A percentile compares a stretch with the other conserved stretches of the same genome.
Evolutionary conservation across 495 filamentous ascomycete genomes (phyloP).

Genomic region (Penicillium cataractarum): DNA sequence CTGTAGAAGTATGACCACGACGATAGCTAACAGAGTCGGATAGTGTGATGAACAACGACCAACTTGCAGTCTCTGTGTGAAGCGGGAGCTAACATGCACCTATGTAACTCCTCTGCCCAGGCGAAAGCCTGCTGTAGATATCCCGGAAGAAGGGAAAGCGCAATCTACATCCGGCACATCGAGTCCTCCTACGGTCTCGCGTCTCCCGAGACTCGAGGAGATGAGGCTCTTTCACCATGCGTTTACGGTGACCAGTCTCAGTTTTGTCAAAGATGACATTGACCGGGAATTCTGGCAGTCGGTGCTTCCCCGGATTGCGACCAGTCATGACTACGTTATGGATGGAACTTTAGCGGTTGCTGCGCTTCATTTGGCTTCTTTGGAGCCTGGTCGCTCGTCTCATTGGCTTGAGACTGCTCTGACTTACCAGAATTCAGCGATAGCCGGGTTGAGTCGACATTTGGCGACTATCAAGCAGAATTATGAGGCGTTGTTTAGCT

Average conservation of each 20-base stretch:
- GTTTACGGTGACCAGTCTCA: conserved; percentile 9
- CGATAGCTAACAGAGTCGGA: not conserved
- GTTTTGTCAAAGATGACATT: conserved; percentile 12
- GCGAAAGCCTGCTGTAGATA: conserved; percentile 2
- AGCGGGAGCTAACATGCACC: conserved; percentile 14
- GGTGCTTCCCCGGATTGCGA: conserved; percentile 14
- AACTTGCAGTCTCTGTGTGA: conserved; percentile 17
- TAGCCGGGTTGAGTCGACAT: conserved; percentile 10
- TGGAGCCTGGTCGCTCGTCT: conserved; percentile 1
- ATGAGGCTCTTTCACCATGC: conserved; percentile 16
- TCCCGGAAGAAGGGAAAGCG: not conserved
- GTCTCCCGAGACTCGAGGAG: conserved; percentile 16
- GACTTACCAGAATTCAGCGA: conserved; percentile 17
- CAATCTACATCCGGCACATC: not conserved
- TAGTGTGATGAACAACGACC: conserved; percentile 19
- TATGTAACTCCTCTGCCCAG: conserved; percentile 18
- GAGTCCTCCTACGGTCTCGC: not conserved
- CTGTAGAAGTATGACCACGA: not conserved
- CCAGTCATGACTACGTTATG: conserved; percentile 15
- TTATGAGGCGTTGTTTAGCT: conserved; percentile 17
- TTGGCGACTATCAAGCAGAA: conserved; percentile 16
- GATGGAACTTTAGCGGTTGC: conserved; percentile 16
- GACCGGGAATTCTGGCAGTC: conserved; percentile 16
- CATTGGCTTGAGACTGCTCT: conserved; percentile 18
- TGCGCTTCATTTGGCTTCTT: conserved; percentile 18